phyloP scores from a whole-genome alignment of 805 yeast genomes.

The Pichia thaimueangensis region DNA sequence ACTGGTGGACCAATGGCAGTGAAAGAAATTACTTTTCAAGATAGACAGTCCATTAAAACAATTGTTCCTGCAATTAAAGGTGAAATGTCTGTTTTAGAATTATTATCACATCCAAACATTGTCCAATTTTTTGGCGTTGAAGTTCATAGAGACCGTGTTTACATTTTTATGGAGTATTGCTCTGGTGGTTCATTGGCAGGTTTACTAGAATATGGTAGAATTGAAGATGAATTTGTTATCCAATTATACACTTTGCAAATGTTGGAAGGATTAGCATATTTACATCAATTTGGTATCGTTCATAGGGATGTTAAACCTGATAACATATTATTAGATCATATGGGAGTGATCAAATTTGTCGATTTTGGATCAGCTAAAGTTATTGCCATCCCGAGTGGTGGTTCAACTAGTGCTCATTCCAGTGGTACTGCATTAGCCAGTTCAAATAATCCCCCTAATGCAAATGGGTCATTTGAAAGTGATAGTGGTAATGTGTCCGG shows the following conservation, averaged over 20 bases:
- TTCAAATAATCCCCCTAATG: conserved; percentile 1
- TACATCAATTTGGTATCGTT: conserved; percentile 92
- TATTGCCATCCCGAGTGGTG: conserved; percentile 40
- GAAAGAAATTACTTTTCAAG: conserved; percentile 88
- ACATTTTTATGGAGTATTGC: conserved; percentile 95
- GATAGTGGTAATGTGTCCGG: neutral
- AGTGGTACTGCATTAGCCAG: neutral
- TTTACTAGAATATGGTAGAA: conserved; percentile 81
- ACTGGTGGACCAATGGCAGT: conserved; percentile 97
- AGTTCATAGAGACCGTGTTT: conserved; percentile 91
- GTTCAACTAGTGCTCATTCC: neutral
- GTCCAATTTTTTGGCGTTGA: conserved; percentile 97
- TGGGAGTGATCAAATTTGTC: conserved; percentile 90
- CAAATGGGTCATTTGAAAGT: conserved; percentile 11
- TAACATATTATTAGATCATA: conserved; percentile 80
- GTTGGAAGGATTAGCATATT: conserved; percentile 90
- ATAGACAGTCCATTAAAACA: conserved; percentile 74
- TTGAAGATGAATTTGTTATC: conserved; percentile 89
- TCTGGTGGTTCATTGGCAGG: conserved; percentile 91
- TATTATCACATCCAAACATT: conserved; percentile 91
- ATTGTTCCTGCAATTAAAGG: conserved; percentile 87
- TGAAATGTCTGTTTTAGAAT: conserved; percentile 94
- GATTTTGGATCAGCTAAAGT: conserved; percentile 98
- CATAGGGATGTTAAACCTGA: conserved; percentile 97
- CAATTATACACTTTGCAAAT: conserved; percentile 87